Percentiles rank a stretch among this genome's conserved stretches.
Conservation (phyloP, 2,329 filamentous ascomycete species). For the Coniella vitis region DNA sequence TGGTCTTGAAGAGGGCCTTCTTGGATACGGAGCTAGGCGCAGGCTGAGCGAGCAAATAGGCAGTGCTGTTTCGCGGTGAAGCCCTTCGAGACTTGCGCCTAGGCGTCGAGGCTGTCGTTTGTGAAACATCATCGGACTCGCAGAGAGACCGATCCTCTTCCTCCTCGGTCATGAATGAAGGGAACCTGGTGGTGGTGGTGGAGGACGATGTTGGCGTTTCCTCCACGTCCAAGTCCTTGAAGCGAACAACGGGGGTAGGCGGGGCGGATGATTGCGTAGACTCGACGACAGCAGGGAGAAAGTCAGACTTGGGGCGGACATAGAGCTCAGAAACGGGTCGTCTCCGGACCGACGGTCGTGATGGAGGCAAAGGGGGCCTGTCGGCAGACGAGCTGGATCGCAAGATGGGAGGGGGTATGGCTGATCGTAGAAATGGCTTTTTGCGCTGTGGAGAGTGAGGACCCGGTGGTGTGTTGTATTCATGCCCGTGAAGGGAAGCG, state of each 20-base stretch:
- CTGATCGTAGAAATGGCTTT: conserved; percentile 36
- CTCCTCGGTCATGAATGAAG: conserved; percentile 44
- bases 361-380: not conserved
- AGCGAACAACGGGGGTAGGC: conserved; percentile 35
- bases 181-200: conserved; percentile 5
- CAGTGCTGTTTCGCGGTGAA: conserved; percentile 50
- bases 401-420: conserved; percentile 30
- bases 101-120: conserved; percentile 6
- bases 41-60: conserved; percentile 62
- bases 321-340: conserved; percentile 13
- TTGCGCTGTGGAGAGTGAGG: conserved; percentile 26
- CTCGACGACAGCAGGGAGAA: conserved; percentile 23
- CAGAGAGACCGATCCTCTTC: conserved; percentile 39
- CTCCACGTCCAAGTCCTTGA: conserved; percentile 32
- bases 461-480: conserved; percentile 40
- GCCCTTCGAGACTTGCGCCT: conserved; percentile 32
- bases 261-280: not conserved
- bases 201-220: conserved; percentile 3
- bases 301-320: conserved; percentile 31
- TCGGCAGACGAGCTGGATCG: conserved; percentile 19
- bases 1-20: conserved; percentile 59
- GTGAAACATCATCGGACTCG: conserved; percentile 30
- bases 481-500: conserved; percentile 53
- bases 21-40: conserved; percentile 51
- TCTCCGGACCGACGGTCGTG: not conserved